These are phyloP conservation scores for Penicillium nordicum DNA, from an alignment of 2,329 filamentous ascomycete genomes.

Conservation along the genomic window DNA sequence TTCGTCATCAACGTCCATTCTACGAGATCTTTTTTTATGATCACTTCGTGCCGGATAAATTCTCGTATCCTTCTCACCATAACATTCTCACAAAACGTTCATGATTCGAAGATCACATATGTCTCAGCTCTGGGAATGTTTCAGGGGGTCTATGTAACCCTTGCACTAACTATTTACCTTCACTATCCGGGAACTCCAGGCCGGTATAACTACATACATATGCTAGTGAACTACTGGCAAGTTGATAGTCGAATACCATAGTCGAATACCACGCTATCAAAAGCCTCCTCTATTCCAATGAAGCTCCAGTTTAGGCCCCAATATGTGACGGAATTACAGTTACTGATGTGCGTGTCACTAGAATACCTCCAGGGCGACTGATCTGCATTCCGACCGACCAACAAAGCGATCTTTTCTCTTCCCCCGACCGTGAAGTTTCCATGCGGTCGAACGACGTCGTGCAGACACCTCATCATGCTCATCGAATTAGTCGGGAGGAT, in stretches of 20 bases:
- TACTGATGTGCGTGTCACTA: not conserved
- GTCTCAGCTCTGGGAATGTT: not conserved
- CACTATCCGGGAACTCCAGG: not conserved
- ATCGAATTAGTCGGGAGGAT: not conserved
- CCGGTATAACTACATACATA: too few species aligned
- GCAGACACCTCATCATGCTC: not conserved
- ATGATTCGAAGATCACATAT: too few species aligned
- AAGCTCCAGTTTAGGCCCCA: not conserved
- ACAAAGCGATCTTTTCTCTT: not conserved
- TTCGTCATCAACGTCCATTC: too few species aligned
- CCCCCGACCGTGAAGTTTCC: not conserved
- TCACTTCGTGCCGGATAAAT: too few species aligned
- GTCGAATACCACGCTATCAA: not conserved
- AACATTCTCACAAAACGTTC: too few species aligned
- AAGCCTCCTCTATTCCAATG: not conserved
- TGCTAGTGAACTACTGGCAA: too few species aligned
- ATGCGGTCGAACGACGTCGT: not conserved
- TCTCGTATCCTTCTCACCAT: too few species aligned
- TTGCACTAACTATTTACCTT: not conserved
- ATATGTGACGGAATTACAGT: not conserved
- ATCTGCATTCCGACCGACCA: not conserved
- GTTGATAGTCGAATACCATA: not conserved
- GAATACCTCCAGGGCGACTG: not conserved
- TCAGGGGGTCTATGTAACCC: not conserved
- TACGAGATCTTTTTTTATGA: too few species aligned